Percentiles rank a stretch among this genome's conserved stretches.
Evolutionary conservation across 495 filamentous ascomycete species (phyloP).

Genomic region (Penicillium bialowiezense): DNA sequence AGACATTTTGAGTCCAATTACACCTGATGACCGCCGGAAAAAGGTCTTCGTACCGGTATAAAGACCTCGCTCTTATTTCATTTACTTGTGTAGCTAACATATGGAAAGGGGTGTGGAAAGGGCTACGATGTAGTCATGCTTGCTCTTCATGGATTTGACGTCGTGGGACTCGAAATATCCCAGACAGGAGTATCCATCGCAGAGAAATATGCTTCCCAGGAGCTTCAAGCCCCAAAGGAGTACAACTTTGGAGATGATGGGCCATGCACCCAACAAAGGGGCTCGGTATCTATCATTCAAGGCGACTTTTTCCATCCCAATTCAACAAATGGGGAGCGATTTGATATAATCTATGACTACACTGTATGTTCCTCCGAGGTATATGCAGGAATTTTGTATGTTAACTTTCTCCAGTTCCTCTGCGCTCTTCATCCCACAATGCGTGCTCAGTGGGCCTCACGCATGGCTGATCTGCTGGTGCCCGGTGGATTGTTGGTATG

Average conservation of each 20-base stretch:
- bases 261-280: not conserved
- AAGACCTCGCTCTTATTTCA: not conserved
- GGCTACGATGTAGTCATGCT: constrained; percentile 34
- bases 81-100: no score
- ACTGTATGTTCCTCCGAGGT: constrained; percentile 44
- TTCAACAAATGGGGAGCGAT: constrained; percentile 28
- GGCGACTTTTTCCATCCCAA: constrained; percentile 68
- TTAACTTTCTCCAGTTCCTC: constrained; percentile 31
- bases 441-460: constrained; percentile 28
- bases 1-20: constrained; percentile 19
- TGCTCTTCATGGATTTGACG: constrained; percentile 30
- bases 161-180: constrained; percentile 27
- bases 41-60: constrained; percentile 39
- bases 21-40: constrained; percentile 21
- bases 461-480: constrained; percentile 32
- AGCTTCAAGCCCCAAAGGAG: constrained; percentile 11
- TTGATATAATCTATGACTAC: constrained; percentile 78
- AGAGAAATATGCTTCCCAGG: constrained; percentile 11
- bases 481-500: constrained; percentile 36
- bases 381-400: no score
- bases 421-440: constrained; percentile 38
- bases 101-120: constrained; percentile 25
- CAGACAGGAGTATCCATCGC: constrained; percentile 19
- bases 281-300: constrained; percentile 45
- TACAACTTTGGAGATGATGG: constrained; percentile 18